A percentile compares a stretch with the other conserved stretches of the same genome.
Evolutionary conservation across 2,329 filamentous ascomycete genomes (phyloP).

Genomic region (Thielaviopsis euricoi): DNA sequence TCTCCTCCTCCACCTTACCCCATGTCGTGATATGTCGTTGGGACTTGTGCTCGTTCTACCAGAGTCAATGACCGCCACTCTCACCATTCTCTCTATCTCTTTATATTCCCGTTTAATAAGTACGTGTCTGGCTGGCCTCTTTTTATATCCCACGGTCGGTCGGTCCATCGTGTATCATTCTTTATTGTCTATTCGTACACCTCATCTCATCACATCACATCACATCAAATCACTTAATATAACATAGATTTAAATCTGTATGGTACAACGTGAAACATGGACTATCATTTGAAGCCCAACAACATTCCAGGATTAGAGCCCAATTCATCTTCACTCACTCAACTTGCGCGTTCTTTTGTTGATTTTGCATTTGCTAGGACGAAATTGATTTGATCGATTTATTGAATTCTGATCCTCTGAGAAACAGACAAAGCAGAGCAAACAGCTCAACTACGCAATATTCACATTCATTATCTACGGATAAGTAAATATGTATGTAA

Average conservation of each 20-base stretch:
- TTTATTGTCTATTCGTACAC: neutral
- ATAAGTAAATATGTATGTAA: neutral
- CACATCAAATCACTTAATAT: too few relatives aligned
- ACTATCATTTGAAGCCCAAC: slow-evolving; percentile 1
- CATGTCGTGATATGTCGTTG: neutral
- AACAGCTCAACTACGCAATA: too few relatives aligned
- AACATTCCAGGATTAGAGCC: neutral
- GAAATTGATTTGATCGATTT: neutral
- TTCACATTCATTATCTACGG: neutral
- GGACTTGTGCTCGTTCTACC: too few relatives aligned
- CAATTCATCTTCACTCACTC: neutral
- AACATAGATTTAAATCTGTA: neutral
- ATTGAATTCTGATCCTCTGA: slow-evolving; percentile 1
- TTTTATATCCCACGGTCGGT: neutral
- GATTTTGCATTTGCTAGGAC: neutral
- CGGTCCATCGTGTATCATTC: neutral
- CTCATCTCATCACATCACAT: too few relatives aligned
- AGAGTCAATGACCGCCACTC: neutral
- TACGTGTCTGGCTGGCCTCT: neutral
- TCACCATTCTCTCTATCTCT: neutral
- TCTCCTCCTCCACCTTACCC: neutral
- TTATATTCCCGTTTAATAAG: neutral
- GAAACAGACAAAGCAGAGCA: too few relatives aligned
- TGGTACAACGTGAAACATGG: neutral
- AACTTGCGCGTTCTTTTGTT: neutral